Evolutionary conservation across 1,284 basidiomycete species (phyloP), one percentile per base, ranked within the genome.

Genomic region (Rugosomyces carneus): DNA sequence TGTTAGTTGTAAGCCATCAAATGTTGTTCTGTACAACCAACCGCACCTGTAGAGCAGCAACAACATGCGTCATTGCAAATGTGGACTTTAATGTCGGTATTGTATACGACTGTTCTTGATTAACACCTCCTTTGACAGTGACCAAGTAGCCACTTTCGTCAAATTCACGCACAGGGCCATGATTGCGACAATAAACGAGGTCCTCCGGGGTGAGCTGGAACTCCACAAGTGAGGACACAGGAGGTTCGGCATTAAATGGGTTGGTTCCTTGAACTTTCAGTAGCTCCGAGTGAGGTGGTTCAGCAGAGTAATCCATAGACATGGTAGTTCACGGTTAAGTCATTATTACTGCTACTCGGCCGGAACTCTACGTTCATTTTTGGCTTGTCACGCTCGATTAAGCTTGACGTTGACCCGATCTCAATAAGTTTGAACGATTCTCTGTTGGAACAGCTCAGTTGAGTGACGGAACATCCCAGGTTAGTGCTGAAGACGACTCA

Each of bases 171-270:
- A 81, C 75, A 16, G 75, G 75, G 15, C 76, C 72, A 56, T 81
- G 78, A 52, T 81, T 81, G 18, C 80, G 70, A 53, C 74, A 77
- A 55, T 80, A 82, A 8, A 81, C 68, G 18, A 81, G 69, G 29
- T 78, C 71, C 47, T 78, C 75, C 8, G 79, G 79, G 6, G 78
- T 81, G 40, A 72, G 42, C 3, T 67, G 59, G 53, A 76, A 78
- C 55, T 79, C 71, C 26, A 80, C 73, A 1, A 81, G 65, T 20
- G 70, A 67, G 37, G 70, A 62, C 8, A 71, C 70, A 15, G 67
- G 64, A 0, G 78, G 74, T 54, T 82, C 79, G 24, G 80, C 79
- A 56, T 81, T 81, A 65, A 75, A 78, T 3, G 79, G 78, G 36
- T 76, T 58, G 4, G 58, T 56, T 11, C 63, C 68, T 49, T 72